These are phyloP conservation scores for Stropharia rugosoannulata DNA, from an alignment of 768 basidiomycete species.

Conservation along the genomic window DNA sequence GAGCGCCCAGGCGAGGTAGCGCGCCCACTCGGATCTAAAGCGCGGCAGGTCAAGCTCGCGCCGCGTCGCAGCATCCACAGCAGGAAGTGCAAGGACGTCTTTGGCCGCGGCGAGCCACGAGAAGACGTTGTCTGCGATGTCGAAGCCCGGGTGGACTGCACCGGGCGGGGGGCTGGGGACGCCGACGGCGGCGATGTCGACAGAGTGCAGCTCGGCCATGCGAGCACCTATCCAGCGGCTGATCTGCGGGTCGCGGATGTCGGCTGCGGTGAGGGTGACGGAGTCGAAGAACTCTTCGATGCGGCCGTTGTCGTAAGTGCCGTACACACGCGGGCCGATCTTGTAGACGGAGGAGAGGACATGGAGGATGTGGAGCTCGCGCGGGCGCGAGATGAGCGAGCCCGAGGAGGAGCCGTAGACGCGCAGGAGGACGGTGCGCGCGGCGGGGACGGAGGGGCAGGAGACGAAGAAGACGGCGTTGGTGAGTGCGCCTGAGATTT, in stretches of 20 bases:
- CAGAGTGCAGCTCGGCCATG: conserved; percentile 95
- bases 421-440: conserved; percentile 78
- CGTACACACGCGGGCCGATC: conserved; percentile 90
- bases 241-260: conserved; percentile 73
- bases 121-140: conserved; percentile 65
- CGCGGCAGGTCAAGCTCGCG: conserved; percentile 60
- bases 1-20: conserved; percentile 71
- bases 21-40: conserved; percentile 64
- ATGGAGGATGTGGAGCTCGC: conserved; percentile 87
- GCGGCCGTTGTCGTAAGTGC: conserved; percentile 94
- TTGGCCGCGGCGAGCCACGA: conserved; percentile 73
- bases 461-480: conserved; percentile 98
- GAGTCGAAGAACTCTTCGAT: conserved; percentile 96
- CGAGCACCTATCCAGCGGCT: conserved; percentile 89
- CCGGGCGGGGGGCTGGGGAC: conserved; percentile 34
- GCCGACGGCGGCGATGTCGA: conserved; percentile 74
- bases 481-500: conserved; percentile 89
- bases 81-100: conserved; percentile 68
- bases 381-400: conserved; percentile 82
- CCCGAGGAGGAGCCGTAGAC: conserved; percentile 90
- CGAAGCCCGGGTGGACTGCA: conserved; percentile 48
- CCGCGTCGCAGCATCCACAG: conserved; percentile 43
- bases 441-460: conserved; percentile 47
- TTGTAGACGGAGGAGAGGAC: conserved; percentile 83
- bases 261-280: conserved; percentile 70